Base-by-base conservation (phyloP, 2,329 filamentous ascomycete genomes). In the Metarhizium album region DNA sequence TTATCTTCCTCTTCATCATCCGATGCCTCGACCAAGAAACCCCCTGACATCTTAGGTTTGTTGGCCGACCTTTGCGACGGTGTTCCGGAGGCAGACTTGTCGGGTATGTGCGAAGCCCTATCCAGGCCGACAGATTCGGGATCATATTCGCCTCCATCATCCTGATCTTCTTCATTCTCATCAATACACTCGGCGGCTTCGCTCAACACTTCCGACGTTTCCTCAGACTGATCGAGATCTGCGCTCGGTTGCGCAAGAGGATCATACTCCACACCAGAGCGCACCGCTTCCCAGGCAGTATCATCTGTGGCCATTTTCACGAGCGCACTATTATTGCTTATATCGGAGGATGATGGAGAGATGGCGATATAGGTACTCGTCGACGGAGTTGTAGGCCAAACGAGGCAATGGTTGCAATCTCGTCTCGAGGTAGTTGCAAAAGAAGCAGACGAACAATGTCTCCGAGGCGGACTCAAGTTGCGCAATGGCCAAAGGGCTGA, bases 21-120 rank as follows among this genome's bases (percentile, higher is more conserved):
- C 29, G 78, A 81, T 49, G 76, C 79, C 62, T 75, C 77, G 59
- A 81, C 72, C 61, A 82, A 67, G 66, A 82, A 82, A 43, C 79
- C 79, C 42, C 77, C 78, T 23, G 76, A 74, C 54, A 74, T 79
- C 64, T 79, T 80, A 33, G 76, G 80, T 65, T 84, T 84, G 53
- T 67, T 58, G 4, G 62, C 35, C 53, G 59, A 57, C 49, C 57
- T 60, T 53, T 64, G 65, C 16, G 59, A 57, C 24, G 58, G 56
- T 29, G 59, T 58, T 31, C 61, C 55, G 37, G 62, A 58, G 45
- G 60, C 57, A 42, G 58, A 51, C 53, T 59, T 58, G 52, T 66
- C 61, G 50, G 60, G 48, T 45, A 58, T 62, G 70, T 76, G 58
- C 62, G 65, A 53, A 58, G 67, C 51, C 65, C 70, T 57, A 24